Conservation (phyloP, 164 flowering plant genomes). For the Berberis thunbergii region DNA sequence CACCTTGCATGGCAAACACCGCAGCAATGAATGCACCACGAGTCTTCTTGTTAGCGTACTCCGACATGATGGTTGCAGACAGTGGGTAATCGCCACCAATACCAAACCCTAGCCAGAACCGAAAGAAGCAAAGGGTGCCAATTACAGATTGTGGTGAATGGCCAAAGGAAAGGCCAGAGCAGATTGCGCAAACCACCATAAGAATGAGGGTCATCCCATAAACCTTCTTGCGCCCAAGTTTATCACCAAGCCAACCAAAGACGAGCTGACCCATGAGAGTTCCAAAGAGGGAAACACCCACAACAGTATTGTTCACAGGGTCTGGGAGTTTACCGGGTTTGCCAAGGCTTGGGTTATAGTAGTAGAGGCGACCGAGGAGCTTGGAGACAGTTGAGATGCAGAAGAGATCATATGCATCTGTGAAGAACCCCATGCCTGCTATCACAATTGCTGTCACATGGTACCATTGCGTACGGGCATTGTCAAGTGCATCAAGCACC, state of each 20-base stretch:
- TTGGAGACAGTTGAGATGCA: conserved; percentile 46
- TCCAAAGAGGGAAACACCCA: conserved; percentile 45
- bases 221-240: conserved; percentile 47
- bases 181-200: conserved; percentile 45
- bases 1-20: conserved; percentile 57
- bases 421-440: conserved; percentile 63
- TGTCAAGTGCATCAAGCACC: conserved; percentile 40
- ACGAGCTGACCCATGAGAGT: conserved; percentile 45
- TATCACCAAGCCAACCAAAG: conserved; percentile 54
- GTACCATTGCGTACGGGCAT: conserved; percentile 46
- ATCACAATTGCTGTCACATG: conserved; percentile 43
- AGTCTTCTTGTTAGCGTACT: conserved; percentile 41
- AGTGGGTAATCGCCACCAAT: conserved; percentile 49
- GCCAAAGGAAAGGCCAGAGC: conserved; percentile 52
- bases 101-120: conserved; percentile 61
- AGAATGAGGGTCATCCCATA: conserved; percentile 45
- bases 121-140: conserved; percentile 42
- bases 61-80: conserved; percentile 52
- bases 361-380: conserved; percentile 48
- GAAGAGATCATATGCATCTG: conserved; percentile 61
- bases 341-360: conserved; percentile 9
- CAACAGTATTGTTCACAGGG: conserved; percentile 24
- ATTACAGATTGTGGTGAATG: conserved; percentile 23
- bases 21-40: conserved; percentile 47
- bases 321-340: conserved; percentile 39